Evolutionary conservation across 2,329 filamentous ascomycete species (phyloP), one percentile per base, ranked within the genome.

Genomic region (Cladosporium cucumerinum): DNA sequence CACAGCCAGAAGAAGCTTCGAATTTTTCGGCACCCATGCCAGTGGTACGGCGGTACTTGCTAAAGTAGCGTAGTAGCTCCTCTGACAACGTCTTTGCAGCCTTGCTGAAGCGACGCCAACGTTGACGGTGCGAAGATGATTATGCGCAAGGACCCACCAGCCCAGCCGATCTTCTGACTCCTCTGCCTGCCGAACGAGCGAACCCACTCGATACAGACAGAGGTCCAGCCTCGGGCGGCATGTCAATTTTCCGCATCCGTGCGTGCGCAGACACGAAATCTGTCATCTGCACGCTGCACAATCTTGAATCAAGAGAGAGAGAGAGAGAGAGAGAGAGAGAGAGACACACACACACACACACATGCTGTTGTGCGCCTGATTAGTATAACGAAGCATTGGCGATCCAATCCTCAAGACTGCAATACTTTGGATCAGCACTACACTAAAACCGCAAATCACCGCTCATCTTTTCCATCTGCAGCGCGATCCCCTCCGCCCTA

Each of bases 41-140:
- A 23, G 18, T 26, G 60, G 60, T 62, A 55, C 60, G 21, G 28
- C 34, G 60, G 60, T 62, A 62, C 60, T 43, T 61, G 58, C 39
- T 59, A 10, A 18, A 11, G 11, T 26, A 28, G 26, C 23, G 6
- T 1, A 21, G 39, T 46, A 46, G 39, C 25, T 30, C 49, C 25
- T 28, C 30, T 39, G 32, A 26, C 54, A 39, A 57, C 54, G 54
- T 32, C 32, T 34, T 34, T 57, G n/a, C 32, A 23, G n/a, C 54
- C 32, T 57, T 32, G n/a, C 10, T 34, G 30, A 16, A 21, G 30
- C 54, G n/a, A 26, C 54, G 21, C 30, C 54, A 57, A 32, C 54
- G 30, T 36, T 25, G 54, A 23, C 16, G 54, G 36, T 54, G 51
- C 14, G 54, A 23, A 18, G 54, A 39, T 54, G 51, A 30, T 32